phyloP scores from a whole-genome alignment of 345 rosid species.

The Hibiscus trionum region DNA sequence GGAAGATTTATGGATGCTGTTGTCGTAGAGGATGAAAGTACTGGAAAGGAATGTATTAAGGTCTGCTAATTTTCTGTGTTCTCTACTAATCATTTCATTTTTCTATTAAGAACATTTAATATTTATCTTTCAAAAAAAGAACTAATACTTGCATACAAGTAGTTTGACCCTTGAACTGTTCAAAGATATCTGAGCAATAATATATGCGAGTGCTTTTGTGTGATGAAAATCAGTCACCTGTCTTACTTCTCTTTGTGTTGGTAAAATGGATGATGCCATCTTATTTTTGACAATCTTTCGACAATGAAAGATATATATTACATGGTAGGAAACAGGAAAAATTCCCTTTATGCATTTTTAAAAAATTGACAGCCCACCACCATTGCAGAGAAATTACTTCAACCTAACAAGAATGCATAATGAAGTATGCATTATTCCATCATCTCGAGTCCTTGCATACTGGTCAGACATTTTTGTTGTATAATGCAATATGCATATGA shows the following conservation, averaged over 20 bases:
- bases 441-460: background rate
- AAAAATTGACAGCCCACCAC: background rate
- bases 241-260: background rate
- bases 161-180: background rate
- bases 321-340: background rate
- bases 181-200: background rate
- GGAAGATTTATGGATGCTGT: constrained; percentile 99
- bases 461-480: background rate
- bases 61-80: constrained; percentile 25
- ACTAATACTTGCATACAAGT: background rate
- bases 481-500: background rate
- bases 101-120: background rate
- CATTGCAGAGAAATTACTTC: background rate
- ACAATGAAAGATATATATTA: background rate
- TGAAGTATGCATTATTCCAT: background rate
- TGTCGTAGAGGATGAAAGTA: constrained; percentile 90
- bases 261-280: background rate
- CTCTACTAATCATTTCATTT: constrained; percentile 1
- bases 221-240: background rate
- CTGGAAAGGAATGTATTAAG: constrained; percentile 98
- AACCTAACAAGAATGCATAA: background rate
- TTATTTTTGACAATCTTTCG: background rate
- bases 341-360: background rate
- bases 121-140: background rate
- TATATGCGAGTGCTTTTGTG: background rate